Base-by-base conservation (phyloP, 768 basidiomycete species). In the Naganishia onofrii region DNA sequence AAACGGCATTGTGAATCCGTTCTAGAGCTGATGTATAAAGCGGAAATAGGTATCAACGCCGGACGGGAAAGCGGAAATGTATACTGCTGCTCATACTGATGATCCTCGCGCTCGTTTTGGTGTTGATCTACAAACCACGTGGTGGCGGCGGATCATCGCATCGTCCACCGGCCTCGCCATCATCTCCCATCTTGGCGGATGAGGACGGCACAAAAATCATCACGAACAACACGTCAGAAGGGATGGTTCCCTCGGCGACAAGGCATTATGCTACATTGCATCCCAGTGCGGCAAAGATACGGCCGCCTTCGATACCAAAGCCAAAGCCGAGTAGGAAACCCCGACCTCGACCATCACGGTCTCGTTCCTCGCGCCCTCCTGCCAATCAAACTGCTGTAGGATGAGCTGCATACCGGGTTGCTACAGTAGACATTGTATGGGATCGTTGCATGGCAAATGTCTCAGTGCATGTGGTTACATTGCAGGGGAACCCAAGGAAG, bases 71-170 rank as follows among this genome's bases (percentile, higher is more conserved):
- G 77, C 86, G 95, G 82, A 89, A 90, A 79, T 92, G 93, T 81
- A 98, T 99, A 69, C 90, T 98, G 78, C 85, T 98, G 56, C 86
- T 99, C 48, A 72, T 97, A 56, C 85, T 99, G 44, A 86, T 95
- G 78, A 94, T 98, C 76, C 86, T 93, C 76, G 92, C 90, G 17
- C 86, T 93, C 68, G 85, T 95, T 76, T 76, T 97, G 72, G 87
- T 93, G 58, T 85, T 99, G 76, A 89, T 97, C 69, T 92, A 95
- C 84, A 97, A 96, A 83, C 93, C 94, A 53, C 88, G 87, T 6
- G 28, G 26, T 2, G 48, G 21, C 23, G 28, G 26, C 3, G 48
- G 21, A 7, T 13, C 55, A 23, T 10, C 56, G 6, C 34, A 31
- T 19, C 10, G 28, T 5, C 21, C 8, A 36, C 46, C 68, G 23